phyloP scores from a whole-genome alignment of 1,284 basidiomycete genomes.

The Agroathelia rolfsii region DNA sequence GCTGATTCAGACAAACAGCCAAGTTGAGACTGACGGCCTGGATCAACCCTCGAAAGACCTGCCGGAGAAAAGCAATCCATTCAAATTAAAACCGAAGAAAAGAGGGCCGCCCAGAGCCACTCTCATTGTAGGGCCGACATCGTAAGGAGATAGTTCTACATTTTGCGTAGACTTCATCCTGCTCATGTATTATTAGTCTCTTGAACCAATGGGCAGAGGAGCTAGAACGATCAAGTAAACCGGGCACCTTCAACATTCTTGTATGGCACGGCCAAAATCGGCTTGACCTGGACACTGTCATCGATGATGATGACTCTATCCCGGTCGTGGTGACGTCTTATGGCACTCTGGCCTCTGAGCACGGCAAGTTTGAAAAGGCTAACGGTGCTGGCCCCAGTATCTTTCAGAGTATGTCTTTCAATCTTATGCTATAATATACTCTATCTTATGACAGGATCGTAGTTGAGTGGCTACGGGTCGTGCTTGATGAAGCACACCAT shows the following conservation, averaged over 20 bases:
- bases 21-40: constrained; percentile 27
- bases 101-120: constrained; percentile 49
- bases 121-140: constrained; percentile 89
- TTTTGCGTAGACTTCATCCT: too few species aligned
- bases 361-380: constrained; percentile 52
- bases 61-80: constrained; percentile 43
- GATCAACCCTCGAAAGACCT: constrained; percentile 20
- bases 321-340: constrained; percentile 88
- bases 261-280: constrained; percentile 87
- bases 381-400: constrained; percentile 43
- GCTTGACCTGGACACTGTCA: constrained; percentile 54
- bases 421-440: not conserved
- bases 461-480: constrained; percentile 76
- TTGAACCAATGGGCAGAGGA: constrained; percentile 89
- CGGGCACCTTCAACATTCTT: constrained; percentile 57
- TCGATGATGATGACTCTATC: constrained; percentile 44
- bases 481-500: constrained; percentile 89
- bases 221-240: constrained; percentile 62
- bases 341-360: constrained; percentile 79
- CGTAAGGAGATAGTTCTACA: too few species aligned
- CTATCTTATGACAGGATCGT: constrained; percentile 10
- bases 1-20: constrained; percentile 75
- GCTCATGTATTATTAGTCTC: too few species aligned
- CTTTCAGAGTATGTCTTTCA: constrained; percentile 53
- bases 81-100: constrained; percentile 42